A percentile compares a stretch with the other conserved stretches of the same genome.
Evolutionary conservation across 1,139 yeast species (phyloP).

Genomic region (Arxiozyma telluris): DNA sequence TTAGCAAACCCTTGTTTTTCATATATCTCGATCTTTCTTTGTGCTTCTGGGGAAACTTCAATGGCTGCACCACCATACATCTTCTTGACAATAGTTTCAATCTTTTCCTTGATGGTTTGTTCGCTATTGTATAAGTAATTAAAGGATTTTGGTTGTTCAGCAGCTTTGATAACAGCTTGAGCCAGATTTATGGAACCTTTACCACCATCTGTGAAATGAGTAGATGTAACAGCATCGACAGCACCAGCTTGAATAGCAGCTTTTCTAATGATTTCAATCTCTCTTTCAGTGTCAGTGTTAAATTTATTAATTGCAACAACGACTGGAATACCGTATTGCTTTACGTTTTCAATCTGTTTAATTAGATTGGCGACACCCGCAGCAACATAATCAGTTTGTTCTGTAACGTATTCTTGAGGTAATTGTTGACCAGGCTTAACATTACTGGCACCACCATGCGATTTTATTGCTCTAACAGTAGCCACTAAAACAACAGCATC

Average conservation of each 20-base stretch:
- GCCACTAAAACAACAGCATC: conserved; percentile 72
- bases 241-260: conserved; percentile 70
- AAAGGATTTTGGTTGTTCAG: conserved; percentile 37
- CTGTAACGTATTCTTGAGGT: conserved; percentile 58
- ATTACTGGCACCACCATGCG: conserved; percentile 80
- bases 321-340: conserved; percentile 64
- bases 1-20: conserved; percentile 64
- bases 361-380: conserved; percentile 66
- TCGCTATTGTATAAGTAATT: conserved; percentile 53
- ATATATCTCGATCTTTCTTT: conserved; percentile 55
- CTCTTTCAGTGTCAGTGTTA: conserved; percentile 61
- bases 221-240: conserved; percentile 60
- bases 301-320: conserved; percentile 74
- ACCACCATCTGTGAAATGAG: conserved; percentile 82
- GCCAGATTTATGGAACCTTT: conserved; percentile 63
- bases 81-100: conserved; percentile 55
- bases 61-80: conserved; percentile 71
- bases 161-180: conserved; percentile 57
- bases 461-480: conserved; percentile 67
- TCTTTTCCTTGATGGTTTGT: conserved; percentile 53
- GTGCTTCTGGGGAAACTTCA: conserved; percentile 59
- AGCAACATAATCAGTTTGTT: conserved; percentile 54
- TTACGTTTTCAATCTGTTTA: conserved; percentile 65
- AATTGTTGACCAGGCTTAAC: conserved; percentile 74
- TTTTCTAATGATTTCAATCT: conserved; percentile 51